Base-by-base conservation (phyloP, 2,329 filamentous ascomycete species). In the Arthrobotrys pseudoclavata region DNA sequence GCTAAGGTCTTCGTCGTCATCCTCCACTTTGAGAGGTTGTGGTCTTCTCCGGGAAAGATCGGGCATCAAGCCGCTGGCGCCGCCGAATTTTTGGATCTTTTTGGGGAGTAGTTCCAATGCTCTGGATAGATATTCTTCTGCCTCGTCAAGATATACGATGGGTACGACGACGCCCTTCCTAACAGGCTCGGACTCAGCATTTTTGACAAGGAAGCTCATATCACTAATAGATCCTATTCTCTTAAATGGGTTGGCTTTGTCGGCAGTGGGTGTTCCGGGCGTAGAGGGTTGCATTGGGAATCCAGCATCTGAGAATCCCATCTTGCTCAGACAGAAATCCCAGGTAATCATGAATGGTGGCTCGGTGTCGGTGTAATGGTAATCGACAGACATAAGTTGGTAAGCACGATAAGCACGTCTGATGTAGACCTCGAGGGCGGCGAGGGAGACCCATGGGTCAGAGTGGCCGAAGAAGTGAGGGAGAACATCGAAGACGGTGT, bases 361-460 rank as follows among this genome's bases (percentile, higher is more conserved):
- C 81, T 97, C 93, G 74, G 86, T 85, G 15, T 83, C 83, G 53
- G 93, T 89, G 68, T 91, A 90, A 82, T 94, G 89, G 84, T 99
- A 99, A 81, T 97, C 89, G 72, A 99, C 91, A 81, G 90, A 87
- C 87, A 96, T 94, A 63, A 99, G 87, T 76, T 92, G 91, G 85
- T 99, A 99, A 1, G 96, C 96, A 87, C 96, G 92, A 86, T 99
- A 99, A 13, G 96, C 94, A 79, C 96, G 93, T 82, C 96, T 94
- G 79, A 97, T 91, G 84, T 99, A 99, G 60, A 98, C 94, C 84
- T 99, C 96, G 3, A 99, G 89, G 57, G 96, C 93, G 75, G 96
- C 96, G 79, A 97, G 87, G 6, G 93, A 93, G 31, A 99, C 95
- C 93, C 94, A 98, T 12, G 93, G 91, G 83, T 99, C 96, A 48